These are phyloP conservation scores for Alternaria sp. DNA, from an alignment of 2,329 filamentous ascomycete genomes.

Conservation along the genomic window DNA sequence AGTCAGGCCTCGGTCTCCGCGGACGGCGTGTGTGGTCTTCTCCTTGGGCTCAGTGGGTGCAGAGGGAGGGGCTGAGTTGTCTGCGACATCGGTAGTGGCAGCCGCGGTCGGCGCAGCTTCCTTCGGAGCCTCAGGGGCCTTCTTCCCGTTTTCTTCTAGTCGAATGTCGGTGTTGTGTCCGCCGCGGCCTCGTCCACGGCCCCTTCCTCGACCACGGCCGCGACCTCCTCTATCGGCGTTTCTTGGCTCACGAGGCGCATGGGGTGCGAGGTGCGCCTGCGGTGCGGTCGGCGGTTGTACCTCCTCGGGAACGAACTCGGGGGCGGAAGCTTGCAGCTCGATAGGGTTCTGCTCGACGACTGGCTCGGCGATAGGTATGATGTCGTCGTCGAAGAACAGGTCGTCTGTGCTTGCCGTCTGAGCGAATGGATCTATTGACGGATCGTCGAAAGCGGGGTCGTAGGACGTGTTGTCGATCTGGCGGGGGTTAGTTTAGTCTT, in stretches of 20 bases:
- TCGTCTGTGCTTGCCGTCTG: conserved; percentile 59
- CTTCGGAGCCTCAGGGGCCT: conserved; percentile 23
- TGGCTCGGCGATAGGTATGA: conserved; percentile 55
- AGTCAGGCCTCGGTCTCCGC: conserved; percentile 43
- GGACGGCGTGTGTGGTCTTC: conserved; percentile 36
- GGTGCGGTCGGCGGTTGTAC: conserved; percentile 23
- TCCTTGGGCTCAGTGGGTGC: conserved; percentile 32
- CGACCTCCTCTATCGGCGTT: conserved; percentile 37
- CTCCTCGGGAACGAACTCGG: conserved; percentile 29
- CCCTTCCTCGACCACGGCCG: conserved; percentile 34
- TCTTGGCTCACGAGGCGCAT: conserved; percentile 35
- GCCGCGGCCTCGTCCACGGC: conserved; percentile 31
- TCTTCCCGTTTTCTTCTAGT: conserved; percentile 20
- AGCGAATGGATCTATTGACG: conserved; percentile 54
- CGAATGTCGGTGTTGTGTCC: conserved; percentile 22
- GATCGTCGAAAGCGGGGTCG: conserved; percentile 37
- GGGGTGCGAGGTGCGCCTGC: conserved; percentile 28
- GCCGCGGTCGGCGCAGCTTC: conserved; percentile 28
- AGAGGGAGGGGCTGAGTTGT: conserved; percentile 19
- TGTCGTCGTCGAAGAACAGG: conserved; percentile 60
- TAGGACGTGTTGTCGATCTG: conserved; percentile 30
- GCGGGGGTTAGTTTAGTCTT: conserved; percentile 11
- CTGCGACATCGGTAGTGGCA: conserved; percentile 11
- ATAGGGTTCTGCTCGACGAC: conserved; percentile 44
- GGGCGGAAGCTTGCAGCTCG: conserved; percentile 24